These are phyloP conservation scores for Rugonectria rugulosa DNA, from an alignment of 2,329 filamentous ascomycete species.

Conservation along the genomic window DNA sequence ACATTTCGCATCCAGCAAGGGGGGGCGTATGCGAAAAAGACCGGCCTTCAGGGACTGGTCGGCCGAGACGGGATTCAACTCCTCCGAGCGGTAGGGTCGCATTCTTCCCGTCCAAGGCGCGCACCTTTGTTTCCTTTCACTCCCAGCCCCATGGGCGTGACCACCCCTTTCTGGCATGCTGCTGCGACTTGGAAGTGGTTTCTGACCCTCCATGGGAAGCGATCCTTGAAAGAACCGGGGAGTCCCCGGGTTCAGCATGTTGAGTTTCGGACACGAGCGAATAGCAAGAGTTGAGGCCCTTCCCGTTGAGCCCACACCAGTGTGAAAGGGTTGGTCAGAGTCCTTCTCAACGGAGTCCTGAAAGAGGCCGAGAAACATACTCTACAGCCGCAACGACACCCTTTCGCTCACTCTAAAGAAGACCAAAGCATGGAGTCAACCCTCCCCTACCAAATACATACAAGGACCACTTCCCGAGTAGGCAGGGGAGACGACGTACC, in stretches of 20 bases:
- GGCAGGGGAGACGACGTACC: not conserved
- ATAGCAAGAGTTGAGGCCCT: too few relatives aligned
- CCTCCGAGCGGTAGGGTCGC: not conserved
- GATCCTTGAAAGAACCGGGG: too few relatives aligned
- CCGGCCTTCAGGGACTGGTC: not conserved
- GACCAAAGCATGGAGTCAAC: too few relatives aligned
- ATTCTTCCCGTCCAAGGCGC: not conserved
- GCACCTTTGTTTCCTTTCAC: not conserved
- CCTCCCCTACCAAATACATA: not conserved
- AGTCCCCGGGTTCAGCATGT: too few relatives aligned
- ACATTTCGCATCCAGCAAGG: not conserved
- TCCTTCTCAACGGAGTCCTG: too few relatives aligned
- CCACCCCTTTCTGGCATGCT: not conserved
- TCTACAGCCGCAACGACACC: too few relatives aligned
- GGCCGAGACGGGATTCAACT: slow-evolving; percentile 4
- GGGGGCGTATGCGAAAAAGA: not conserved
- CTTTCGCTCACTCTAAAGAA: too few relatives aligned
- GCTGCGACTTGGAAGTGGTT: not conserved
- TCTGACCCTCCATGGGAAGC: not conserved
- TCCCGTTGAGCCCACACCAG: too few relatives aligned
- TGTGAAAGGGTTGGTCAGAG: too few relatives aligned
- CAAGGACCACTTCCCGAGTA: not conserved
- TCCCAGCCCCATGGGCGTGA: not conserved
- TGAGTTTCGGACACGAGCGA: too few relatives aligned
- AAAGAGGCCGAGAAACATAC: too few relatives aligned